phyloP scores from a whole-genome alignment of 495 filamentous ascomycete species.

The Lasiosphaeria miniovina region DNA sequence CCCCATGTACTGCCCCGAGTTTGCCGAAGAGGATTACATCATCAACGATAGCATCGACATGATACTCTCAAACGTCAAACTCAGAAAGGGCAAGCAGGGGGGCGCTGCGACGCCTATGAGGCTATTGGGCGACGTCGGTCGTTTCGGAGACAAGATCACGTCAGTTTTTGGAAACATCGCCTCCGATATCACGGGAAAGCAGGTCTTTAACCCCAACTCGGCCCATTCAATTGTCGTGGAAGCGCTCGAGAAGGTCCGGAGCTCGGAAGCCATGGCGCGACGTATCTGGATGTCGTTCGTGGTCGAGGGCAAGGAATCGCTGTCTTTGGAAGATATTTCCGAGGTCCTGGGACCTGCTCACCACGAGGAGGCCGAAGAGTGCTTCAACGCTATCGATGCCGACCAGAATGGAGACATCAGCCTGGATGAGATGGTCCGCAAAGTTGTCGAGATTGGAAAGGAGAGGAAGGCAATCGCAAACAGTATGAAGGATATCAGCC shows the following conservation, averaged over 20 bases:
- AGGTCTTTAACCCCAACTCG: constrained; percentile 86
- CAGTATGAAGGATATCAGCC: constrained; percentile 96
- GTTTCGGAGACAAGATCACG: constrained; percentile 86
- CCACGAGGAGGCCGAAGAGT: constrained; percentile 73
- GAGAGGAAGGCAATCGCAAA: constrained; percentile 79
- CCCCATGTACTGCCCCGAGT: constrained; percentile 87
- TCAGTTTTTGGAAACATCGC: constrained; percentile 92
- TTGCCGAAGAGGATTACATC: constrained; percentile 83
- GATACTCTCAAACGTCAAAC: constrained; percentile 43
- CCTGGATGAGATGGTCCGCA: constrained; percentile 92
- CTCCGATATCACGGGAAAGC: constrained; percentile 88
- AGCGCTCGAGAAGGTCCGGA: constrained; percentile 76
- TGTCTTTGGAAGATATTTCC: constrained; percentile 75
- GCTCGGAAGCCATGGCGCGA: constrained; percentile 82
- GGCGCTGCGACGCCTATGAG: constrained; percentile 72
- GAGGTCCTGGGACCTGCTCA: constrained; percentile 80
- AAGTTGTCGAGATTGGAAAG: constrained; percentile 75
- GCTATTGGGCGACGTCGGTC: constrained; percentile 72
- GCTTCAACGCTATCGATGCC: constrained; percentile 72
- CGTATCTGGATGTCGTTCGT: constrained; percentile 99
- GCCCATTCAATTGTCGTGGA: constrained; percentile 85
- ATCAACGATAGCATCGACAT: constrained; percentile 76
- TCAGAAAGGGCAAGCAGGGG: constrained; percentile 42
- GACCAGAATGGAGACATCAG: constrained; percentile 92
- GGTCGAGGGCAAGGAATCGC: constrained; percentile 75